Evolutionary conservation across 108 stramenopile species (phyloP), one percentile per base, ranked within the genome.

Genomic region (Discostella pseudostelligera): DNA sequence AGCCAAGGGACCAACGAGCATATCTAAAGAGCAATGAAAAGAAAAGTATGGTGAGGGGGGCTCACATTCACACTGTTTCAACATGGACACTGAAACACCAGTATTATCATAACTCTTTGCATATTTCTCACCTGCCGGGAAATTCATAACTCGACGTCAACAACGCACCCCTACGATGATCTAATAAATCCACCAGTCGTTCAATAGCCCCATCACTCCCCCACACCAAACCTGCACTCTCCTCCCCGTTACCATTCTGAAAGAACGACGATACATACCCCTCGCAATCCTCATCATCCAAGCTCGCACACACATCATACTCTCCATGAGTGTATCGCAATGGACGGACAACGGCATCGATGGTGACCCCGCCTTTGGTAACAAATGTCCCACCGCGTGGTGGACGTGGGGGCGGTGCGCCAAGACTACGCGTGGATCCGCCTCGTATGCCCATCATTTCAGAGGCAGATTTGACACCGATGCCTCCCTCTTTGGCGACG

Each of bases 101-200:
- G n/a, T n/a, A n/a, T n/a, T n/a, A 22, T 50, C 21, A 21, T 17
- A n/a, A 47, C 0, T 22, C 21, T 32, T 2, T 56, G 45, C 2
- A 35, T 19, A 14, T 9, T 3, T 53, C 76, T 58, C 84, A 92
- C 67, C 97, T 83, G 60, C 97, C 97, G 4, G 97, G 97, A 73
- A 96, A 98, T 67, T 98, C 97, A 74, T 97, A 98, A 19, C 87
- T 84, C 28, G 85, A 87, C 19, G 87, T 81, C 55, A 98, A 76
- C 51, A 98, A 61, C 4, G 87, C 95, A 25, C 97, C 97, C 67
- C 80, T 78, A 21, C 81, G 72, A 63, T 74, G 39, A 84, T 98
- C 96, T 54, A 98, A 74, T 43, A 83, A 81, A 46, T 94, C 80
- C 51, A 97, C 73, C 69, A 98, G 75, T 12, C 82, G 78, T 54